Conservation (phyloP, 306 rosid species). For the Prunus campanulata region DNA sequence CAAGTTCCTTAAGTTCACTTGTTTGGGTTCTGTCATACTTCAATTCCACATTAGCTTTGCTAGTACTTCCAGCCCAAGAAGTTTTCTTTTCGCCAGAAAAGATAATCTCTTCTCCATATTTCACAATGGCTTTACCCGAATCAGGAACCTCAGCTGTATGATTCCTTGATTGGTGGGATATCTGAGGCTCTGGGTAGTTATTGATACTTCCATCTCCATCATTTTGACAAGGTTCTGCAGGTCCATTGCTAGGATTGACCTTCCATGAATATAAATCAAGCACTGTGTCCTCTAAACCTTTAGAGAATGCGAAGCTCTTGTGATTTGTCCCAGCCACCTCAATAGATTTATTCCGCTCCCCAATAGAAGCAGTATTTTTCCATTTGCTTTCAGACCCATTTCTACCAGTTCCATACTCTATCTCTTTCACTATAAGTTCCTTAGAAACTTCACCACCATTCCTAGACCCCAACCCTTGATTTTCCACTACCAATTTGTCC, state of each 20-base stretch:
- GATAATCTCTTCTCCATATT: conserved; percentile 41
- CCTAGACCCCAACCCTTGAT: conserved; percentile 37
- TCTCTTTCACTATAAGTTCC: conserved; percentile 91
- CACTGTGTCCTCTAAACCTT: conserved; percentile 59
- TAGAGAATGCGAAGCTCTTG: conserved; percentile 58
- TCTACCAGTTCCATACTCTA: conserved; percentile 76
- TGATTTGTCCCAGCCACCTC: conserved; percentile 62
- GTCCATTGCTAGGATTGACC: conserved; percentile 59
- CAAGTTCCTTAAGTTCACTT: conserved; percentile 54
- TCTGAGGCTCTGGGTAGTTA: conserved; percentile 36
- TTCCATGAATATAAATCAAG: conserved; percentile 80
- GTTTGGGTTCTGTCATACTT: conserved; percentile 39
- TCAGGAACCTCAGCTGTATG: conserved; percentile 39
- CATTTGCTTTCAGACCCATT: conserved; percentile 64
- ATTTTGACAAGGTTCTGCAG: conserved; percentile 40
- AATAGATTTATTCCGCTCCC: conserved; percentile 54
- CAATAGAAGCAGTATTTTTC: conserved; percentile 50
- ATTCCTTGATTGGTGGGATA: conserved; percentile 44
- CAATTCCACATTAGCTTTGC: conserved; percentile 47
- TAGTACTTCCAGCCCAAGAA: conserved; percentile 60
- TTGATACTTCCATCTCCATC: conserved; percentile 38
- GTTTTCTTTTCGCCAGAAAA: conserved; percentile 49
- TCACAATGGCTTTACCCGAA: conserved; percentile 38
- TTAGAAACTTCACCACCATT: conserved; percentile 56
- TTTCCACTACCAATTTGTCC: conserved; percentile 53